Base-by-base conservation (phyloP, 768 basidiomycete genomes). In the Boletus insuetus region DNA sequence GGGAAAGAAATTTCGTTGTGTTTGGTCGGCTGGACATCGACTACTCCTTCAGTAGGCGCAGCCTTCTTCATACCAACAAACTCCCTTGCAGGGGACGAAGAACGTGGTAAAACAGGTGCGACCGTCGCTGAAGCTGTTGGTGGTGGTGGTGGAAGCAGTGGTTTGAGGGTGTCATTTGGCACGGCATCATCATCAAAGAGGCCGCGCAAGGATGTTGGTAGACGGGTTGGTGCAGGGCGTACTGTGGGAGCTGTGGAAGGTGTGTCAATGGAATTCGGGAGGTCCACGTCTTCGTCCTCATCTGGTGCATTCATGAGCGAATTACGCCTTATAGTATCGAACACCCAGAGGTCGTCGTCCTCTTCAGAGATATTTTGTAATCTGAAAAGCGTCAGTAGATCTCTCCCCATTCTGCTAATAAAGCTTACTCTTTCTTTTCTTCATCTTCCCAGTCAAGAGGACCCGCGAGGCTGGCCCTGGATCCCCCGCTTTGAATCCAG, bases 201-300 rank as follows among this genome's bases (percentile, higher is more conserved):
- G 37, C 79, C 75, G 0, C 92, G 87, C 3, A 95, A 76, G 1
- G 90, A 94, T 2, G 85, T 83, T 3, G 94, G 93, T 12, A 94
- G 64, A 45, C 78, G 76, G 16, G 79, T 77, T n/a, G 77, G 60
- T 39, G 72, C 63, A 3, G 82, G 79, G 14, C 83, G 79, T 31
- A 85, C 69, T 22, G 85, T 87, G 17, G 76, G 61, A 51, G 75
- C 73, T 12, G 65, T 53, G 14, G 64, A 51, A 38, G 49, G 29
- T 14, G 55, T 22, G 22, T 60, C 65, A 41, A 50, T 45, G 14
- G 58, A 60, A 51, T 51, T 62, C 43, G 53, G 53, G 42, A 50
- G 20, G 39, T 57, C 60, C 13, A n/a, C 10, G 20, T 70, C 62
- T 4, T 71, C 73, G 32, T 68, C 68, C 4, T 62, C 62, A 8